Base-by-base conservation (phyloP, 495 filamentous ascomycete genomes). In the Podospora conica region DNA sequence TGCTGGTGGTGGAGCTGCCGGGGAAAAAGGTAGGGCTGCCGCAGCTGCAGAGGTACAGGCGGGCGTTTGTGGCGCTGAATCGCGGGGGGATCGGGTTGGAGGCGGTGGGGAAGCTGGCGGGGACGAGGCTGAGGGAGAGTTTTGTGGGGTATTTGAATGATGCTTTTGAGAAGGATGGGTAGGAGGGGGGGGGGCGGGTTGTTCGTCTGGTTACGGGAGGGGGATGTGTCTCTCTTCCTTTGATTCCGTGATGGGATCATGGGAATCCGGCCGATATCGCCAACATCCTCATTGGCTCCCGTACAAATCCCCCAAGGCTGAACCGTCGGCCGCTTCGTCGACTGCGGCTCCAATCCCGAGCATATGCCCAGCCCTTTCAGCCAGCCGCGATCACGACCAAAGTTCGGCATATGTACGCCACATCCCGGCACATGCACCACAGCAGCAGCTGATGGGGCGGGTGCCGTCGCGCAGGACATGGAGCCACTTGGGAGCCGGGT, bases 11-110 rank as follows among this genome's bases (percentile, higher is more conserved):
- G 20, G 78, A 85, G 65, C 73, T 93, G 48, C 90, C 90, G 0
- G 78, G 79, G 10, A 84, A 82, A 9, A 81, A 85, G 55, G 72
- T 91, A 9, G 84, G 87, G 0, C 70, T 96, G 57, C 90, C 94
- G 31, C 86, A 90, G 68, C 74, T 98, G 74, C 95, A 97, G 78
- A 78, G 95, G 62, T 71, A 96, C 67, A 82, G 93, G 59, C 85
- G 95, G 68, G 91, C 94, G 72, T 98, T 93, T 81, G 92, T 96
- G 65, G 82, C 83, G 53, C 72, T 97, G 71, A 94, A 97, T 68
- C 48, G 80, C 80, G 71, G 83, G 70, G 70, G 88, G 5, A 82
- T 83, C 25, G 81, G 81, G 10, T 68, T 83, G 1, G 80, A 83
- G 66, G 75, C 69, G 3, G 76, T 82, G 18, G 79, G 79, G 3